Conservation (phyloP, 805 yeast genomes). For the Vanderwaltozyma tropicalis region DNA sequence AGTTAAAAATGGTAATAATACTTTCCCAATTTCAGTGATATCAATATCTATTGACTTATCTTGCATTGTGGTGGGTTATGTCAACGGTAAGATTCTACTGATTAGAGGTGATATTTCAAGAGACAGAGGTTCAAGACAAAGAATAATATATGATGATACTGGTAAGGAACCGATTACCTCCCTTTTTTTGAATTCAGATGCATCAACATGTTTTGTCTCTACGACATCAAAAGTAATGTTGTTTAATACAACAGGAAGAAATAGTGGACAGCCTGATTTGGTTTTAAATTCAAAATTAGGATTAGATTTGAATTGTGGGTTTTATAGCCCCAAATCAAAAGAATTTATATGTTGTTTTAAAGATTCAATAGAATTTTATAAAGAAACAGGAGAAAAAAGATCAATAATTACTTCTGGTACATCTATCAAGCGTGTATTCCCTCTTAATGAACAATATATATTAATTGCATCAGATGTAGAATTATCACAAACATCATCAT, state of each 20-base stretch:
- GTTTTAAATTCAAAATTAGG: conserved; percentile 38
- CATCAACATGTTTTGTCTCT: conserved; percentile 52
- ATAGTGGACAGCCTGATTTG: conserved; percentile 51
- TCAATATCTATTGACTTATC: conserved; percentile 17
- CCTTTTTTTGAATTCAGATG: conserved; percentile 43
- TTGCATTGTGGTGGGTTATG: conserved; percentile 23
- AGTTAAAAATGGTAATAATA: conserved; percentile 62
- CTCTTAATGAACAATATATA: conserved; percentile 44
- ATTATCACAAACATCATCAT: conserved; percentile 25
- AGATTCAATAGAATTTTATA: conserved; percentile 56
- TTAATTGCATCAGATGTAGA: conserved; percentile 46
- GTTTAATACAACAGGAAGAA: conserved; percentile 68
- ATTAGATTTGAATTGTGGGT: conserved; percentile 34
- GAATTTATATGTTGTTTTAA: conserved; percentile 56
- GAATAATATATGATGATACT: conserved; percentile 57
- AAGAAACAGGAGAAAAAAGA: conserved; percentile 41
- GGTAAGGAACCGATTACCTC: conserved; percentile 72
- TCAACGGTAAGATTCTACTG: conserved; percentile 64
- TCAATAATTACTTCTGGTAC: conserved; percentile 47
- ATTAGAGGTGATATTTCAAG: conserved; percentile 80
- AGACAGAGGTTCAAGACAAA: conserved; percentile 84
- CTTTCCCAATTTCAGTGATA: conserved; percentile 49
- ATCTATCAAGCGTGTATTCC: conserved; percentile 37
- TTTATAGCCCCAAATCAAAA: conserved; percentile 32
- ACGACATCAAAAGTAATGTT: conserved; percentile 66